Evolutionary conservation across 108 stramenopile species (phyloP), one percentile per base, ranked within the genome.

Genomic region (Poteriospumella lacustris): DNA sequence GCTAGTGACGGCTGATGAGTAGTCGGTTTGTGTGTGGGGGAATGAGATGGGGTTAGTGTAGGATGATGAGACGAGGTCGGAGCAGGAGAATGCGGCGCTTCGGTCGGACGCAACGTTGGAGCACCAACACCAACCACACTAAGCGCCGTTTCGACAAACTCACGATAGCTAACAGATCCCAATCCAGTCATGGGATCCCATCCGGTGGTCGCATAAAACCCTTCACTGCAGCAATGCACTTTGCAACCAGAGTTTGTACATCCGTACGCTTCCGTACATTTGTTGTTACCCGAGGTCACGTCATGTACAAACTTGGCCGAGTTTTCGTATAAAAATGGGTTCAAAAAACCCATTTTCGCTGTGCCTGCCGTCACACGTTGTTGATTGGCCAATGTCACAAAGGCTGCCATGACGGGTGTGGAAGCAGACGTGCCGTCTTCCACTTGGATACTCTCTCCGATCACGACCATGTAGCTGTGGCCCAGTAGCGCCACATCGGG

Each of bases 131-230:
- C n/a, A n/a, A n/a, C n/a, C n/a, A n/a, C n/a, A n/a, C n/a, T n/a
- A n/a, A n/a, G n/a, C n/a, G n/a, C n/a, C n/a, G n/a, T n/a, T n/a
- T n/a, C n/a, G n/a, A n/a, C n/a, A n/a, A n/a, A n/a, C n/a, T n/a
- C n/a, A n/a, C n/a, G n/a, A n/a, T n/a, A n/a, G 47, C 19, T 52
- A 9, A 52, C 47, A 24, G 64, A 43, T 19, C 81, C 81, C 2
- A 81, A 43, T 31, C 82, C 82, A 0, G 82, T 76, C 24, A 47
- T 58, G 0, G 82, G 58, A 62, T 82, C 82, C 82, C 82, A 82
- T 5, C 82, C 82, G 42, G 68, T 15, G 42, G 44, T 36, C 15
- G 82, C 82, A 1, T 59, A 39, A 44, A 83, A 83, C 28, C 82
- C 82, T 1, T n/a, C 52, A 58, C 31, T 64, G 79, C 82, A 75